Evolutionary conservation across 208 protist genomes (phyloP).

Genomic region (Wallacemonas sp.): DNA sequence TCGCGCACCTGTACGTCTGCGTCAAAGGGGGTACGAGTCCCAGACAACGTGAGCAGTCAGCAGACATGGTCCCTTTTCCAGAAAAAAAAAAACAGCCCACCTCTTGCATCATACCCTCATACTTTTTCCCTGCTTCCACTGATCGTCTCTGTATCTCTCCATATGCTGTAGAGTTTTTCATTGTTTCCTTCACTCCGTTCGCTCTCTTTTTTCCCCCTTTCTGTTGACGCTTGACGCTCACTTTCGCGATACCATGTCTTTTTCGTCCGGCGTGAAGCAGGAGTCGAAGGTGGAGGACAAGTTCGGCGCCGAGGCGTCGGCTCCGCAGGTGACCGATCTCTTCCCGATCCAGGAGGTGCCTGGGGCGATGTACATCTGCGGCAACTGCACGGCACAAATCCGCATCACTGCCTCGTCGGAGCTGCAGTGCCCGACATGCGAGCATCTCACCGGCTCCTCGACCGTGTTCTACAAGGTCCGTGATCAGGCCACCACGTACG

Average conservation of each 20-base stretch:
- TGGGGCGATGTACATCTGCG: conserved; percentile 79
- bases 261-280: conserved; percentile 29
- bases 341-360: conserved; percentile 25
- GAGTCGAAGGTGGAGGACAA: conserved; percentile 44
- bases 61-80: no score
- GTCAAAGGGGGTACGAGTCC: no score
- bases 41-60: no score
- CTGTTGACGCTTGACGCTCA: no score
- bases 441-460: conserved; percentile 79
- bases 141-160: no score
- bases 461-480: conserved; percentile 92
- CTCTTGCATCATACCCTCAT: no score
- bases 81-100: no score
- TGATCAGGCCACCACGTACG: conserved; percentile 80
- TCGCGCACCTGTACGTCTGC: no score
- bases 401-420: conserved; percentile 47
- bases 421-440: conserved; percentile 80
- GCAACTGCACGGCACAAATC: conserved; percentile 76
- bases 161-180: no score
- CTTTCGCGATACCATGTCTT: background rate
- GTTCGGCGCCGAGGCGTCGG: conserved; percentile 1
- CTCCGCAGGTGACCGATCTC: conserved; percentile 17
- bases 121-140: no score
- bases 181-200: no score
- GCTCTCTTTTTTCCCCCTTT: no score